phyloP scores from a whole-genome alignment of 169 alveolate genomes.

The Cryptosporidium sp. region DNA sequence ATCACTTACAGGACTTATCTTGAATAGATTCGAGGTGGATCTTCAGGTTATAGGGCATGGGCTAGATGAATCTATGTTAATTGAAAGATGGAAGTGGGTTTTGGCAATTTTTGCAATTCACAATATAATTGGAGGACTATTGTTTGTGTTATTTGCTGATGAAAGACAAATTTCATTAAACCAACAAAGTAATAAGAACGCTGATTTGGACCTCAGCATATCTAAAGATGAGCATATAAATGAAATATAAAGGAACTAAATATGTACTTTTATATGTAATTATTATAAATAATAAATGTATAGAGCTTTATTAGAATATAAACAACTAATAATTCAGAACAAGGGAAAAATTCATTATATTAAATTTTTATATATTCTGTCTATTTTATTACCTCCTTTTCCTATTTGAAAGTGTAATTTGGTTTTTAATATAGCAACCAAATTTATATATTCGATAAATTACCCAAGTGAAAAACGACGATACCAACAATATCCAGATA shows the following conservation, averaged over 20 bases:
- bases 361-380: too few species aligned
- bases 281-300: not conserved
- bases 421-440: constrained; percentile 18
- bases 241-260: not conserved
- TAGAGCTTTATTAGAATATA: not conserved
- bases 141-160: constrained; percentile 35
- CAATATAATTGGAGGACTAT: constrained; percentile 58
- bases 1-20: constrained; percentile 64
- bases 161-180: constrained; percentile 27
- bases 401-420: constrained; percentile 6
- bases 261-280: not conserved
- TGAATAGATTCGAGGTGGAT: constrained; percentile 36
- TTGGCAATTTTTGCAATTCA: constrained; percentile 50
- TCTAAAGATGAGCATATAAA: not conserved
- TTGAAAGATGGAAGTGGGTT: constrained; percentile 60
- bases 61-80: not conserved
- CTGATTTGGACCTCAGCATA: not conserved
- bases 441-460: constrained; percentile 5
- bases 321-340: not conserved
- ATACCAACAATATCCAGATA: constrained; percentile 17
- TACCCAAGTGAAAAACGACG: not conserved
- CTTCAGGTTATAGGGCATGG: not conserved
- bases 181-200: not conserved
- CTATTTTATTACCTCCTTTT: constrained; percentile 1
- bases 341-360: not conserved